These are phyloP conservation scores for Aphanomyces stellatus DNA, from an alignment of 352 stramenopile genomes.

Conservation along the genomic window DNA sequence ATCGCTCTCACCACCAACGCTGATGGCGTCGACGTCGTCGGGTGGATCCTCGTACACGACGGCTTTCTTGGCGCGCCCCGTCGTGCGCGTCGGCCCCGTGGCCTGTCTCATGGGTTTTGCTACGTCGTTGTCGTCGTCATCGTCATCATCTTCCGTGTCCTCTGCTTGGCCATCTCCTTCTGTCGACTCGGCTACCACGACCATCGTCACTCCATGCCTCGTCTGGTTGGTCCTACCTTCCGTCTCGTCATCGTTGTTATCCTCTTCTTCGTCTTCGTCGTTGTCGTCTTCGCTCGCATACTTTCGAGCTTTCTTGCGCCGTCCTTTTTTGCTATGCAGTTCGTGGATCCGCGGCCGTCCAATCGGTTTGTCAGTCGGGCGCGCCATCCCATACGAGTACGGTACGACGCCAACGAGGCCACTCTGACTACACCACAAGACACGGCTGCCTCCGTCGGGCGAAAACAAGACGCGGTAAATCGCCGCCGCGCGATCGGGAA, in stretches of 20 bases:
- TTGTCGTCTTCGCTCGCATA: background rate
- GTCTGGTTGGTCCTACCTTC: too few relatives aligned
- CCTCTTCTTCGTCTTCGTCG: background rate
- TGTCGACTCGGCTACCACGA: too few relatives aligned
- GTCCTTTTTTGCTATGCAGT: background rate
- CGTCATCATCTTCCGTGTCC: too few relatives aligned
- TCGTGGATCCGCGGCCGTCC: background rate
- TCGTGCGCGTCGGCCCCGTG: too few relatives aligned
- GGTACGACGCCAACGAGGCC: background rate
- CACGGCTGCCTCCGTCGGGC: background rate
- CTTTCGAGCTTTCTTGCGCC: background rate
- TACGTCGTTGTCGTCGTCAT: too few relatives aligned
- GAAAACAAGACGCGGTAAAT: constrained; percentile 13
- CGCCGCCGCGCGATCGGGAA: background rate
- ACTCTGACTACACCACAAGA: background rate
- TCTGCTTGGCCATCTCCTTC: too few relatives aligned
- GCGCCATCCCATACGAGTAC: background rate
- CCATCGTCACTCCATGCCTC: too few relatives aligned
- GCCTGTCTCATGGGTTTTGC: too few relatives aligned
- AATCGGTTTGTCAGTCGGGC: background rate
- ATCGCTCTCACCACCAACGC: too few relatives aligned
- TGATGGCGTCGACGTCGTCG: too few relatives aligned
- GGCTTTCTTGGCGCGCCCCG: too few relatives aligned
- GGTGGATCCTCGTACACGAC: too few relatives aligned
- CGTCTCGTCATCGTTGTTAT: background rate